Percentiles rank a stretch among this genome's conserved stretches.
Conservation (phyloP, 1,139 yeast genomes). For the Yamadazyma triangularis region DNA sequence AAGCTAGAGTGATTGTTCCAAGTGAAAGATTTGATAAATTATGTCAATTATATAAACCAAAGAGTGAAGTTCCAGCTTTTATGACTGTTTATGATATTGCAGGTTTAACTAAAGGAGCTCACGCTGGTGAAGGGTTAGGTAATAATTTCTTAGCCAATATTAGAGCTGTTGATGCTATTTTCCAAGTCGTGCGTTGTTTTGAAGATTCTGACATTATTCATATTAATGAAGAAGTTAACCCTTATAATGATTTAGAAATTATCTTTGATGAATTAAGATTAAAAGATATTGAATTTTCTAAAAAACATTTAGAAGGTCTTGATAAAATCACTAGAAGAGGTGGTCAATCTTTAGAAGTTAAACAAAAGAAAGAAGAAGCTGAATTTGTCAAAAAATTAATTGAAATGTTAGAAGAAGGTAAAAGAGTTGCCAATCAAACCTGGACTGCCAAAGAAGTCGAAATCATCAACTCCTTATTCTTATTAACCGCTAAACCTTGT, state of each 20-base stretch:
- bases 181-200: conserved; percentile 96
- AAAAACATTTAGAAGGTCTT: conserved; percentile 83
- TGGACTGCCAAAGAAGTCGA: conserved; percentile 94
- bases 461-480: conserved; percentile 77
- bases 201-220: conserved; percentile 98
- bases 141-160: conserved; percentile 96
- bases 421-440: conserved; percentile 84
- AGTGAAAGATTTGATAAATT: conserved; percentile 44
- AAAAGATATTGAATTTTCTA: conserved; percentile 94
- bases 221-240: conserved; percentile 97
- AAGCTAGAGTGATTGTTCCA: conserved; percentile 57
- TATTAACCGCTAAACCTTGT: conserved; percentile 93
- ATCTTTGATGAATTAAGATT: conserved; percentile 89
- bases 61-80: conserved; percentile 50
- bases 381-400: conserved; percentile 75
- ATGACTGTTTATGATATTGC: conserved; percentile 77
- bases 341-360: conserved; percentile 93
- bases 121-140: conserved; percentile 97
- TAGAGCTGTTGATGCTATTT: conserved; percentile 96
- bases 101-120: conserved; percentile 96
- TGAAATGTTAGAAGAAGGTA: conserved; percentile 71
- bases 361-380: conserved; percentile 91
- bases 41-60: conserved; percentile 43
- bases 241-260: conserved; percentile 90
- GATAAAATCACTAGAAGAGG: conserved; percentile 89